Conservation (phyloP, 2,329 filamentous ascomycete genomes). For the Xylaria sp. region DNA sequence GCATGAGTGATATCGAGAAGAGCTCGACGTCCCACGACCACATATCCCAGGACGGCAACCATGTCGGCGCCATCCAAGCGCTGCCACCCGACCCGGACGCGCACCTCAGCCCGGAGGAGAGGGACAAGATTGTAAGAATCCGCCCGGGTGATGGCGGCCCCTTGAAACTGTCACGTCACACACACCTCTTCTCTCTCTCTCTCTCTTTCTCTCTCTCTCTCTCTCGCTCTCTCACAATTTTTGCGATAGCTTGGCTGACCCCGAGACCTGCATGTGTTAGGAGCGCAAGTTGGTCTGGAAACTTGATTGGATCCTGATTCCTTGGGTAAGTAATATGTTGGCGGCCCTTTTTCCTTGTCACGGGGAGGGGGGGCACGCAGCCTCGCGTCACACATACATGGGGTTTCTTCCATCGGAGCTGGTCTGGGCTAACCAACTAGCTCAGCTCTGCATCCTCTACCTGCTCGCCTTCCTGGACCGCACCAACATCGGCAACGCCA, state of each 20-base stretch:
- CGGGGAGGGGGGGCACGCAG: too few relatives aligned
- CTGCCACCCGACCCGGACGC: conserved; percentile 57
- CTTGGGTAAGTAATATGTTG: conserved; percentile 39
- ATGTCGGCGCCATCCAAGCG: conserved; percentile 12
- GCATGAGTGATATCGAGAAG: conserved; percentile 37
- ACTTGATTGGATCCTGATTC: conserved; percentile 40
- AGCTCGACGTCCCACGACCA: conserved; percentile 27
- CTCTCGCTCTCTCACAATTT: too few relatives aligned
- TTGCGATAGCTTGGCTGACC: too few relatives aligned
- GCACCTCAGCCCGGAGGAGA: conserved; percentile 58
- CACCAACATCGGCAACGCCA: conserved; percentile 75
- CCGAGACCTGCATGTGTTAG: conserved; percentile 19
- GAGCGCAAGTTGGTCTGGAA: conserved; percentile 37
- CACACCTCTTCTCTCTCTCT: too few relatives aligned
- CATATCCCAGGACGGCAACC: conserved; percentile 27
- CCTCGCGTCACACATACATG: conserved; percentile 7
- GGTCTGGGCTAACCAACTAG: too few relatives aligned
- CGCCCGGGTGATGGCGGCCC: background rate
- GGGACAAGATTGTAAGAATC: conserved; percentile 52
- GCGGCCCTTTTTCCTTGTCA: background rate
- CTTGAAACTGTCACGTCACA: too few relatives aligned
- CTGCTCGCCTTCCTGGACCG: conserved; percentile 74
- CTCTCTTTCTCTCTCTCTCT: too few relatives aligned
- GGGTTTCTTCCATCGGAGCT: too few relatives aligned
- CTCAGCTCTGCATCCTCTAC: conserved; percentile 71